A percentile compares a stretch with the other conserved stretches of the same genome.
These are phyloP conservation scores for Terfezia claveryi DNA, from an alignment of 495 filamentous ascomycete genomes.

Conservation along the genomic window DNA sequence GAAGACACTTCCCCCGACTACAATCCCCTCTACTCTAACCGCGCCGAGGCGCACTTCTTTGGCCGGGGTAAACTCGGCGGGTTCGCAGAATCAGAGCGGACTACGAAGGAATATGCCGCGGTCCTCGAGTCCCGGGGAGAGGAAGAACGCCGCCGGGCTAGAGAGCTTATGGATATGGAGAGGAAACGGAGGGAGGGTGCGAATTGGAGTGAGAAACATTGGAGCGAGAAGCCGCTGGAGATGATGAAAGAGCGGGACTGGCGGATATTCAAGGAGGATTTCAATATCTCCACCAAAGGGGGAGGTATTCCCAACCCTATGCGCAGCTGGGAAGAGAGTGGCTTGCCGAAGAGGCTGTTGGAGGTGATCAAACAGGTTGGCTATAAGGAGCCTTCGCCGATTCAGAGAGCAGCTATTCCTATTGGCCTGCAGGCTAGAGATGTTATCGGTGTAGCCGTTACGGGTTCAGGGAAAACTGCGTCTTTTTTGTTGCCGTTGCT, in stretches of 20 bases:
- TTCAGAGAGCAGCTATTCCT: constrained; percentile 86
- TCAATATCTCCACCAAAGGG: constrained; percentile 82
- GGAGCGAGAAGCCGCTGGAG: constrained; percentile 88
- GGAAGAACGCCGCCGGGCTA: constrained; percentile 53
- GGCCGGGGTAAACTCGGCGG: constrained; percentile 65
- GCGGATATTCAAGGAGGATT: constrained; percentile 99
- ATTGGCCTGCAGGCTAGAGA: constrained; percentile 86
- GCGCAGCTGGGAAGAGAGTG: constrained; percentile 82
- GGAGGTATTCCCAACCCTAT: constrained; percentile 87
- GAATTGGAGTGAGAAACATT: constrained; percentile 65
- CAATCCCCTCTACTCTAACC: constrained; percentile 65
- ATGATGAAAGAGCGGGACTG: constrained; percentile 97
- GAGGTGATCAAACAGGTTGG: constrained; percentile 69
- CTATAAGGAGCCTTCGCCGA: constrained; percentile 79
- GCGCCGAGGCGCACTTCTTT: constrained; percentile 54
- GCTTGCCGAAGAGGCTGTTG: constrained; percentile 55
- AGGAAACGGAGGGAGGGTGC: constrained; percentile 49
- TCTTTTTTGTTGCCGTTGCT: constrained; percentile 83
- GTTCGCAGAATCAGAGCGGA: constrained; percentile 52
- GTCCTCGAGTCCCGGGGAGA: constrained; percentile 67
- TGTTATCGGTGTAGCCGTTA: constrained; percentile 93
- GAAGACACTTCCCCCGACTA: constrained; percentile 86
- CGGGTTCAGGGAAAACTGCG: constrained; percentile 96
- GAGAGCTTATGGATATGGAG: constrained; percentile 76
- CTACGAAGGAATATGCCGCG: constrained; percentile 51